These are phyloP conservation scores for Pythium rhizo-oryzae DNA, from an alignment of 352 stramenopile species.

Conservation along the genomic window DNA sequence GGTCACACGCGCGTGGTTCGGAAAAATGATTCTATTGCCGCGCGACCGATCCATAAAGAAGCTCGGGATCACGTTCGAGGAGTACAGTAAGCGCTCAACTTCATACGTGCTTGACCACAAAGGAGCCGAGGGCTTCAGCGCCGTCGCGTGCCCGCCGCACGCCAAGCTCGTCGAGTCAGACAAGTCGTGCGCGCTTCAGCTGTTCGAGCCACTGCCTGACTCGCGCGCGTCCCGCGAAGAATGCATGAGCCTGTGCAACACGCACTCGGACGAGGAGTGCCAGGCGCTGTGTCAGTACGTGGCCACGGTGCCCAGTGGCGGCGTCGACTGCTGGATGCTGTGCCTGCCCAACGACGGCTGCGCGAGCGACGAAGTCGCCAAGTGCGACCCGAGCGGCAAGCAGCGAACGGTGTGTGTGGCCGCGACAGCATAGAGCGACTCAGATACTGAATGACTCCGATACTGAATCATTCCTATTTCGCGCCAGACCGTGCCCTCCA, in stretches of 20 bases:
- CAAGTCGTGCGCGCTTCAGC: slow-evolving; percentile 24
- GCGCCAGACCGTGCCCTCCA: too few species aligned
- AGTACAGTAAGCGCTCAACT: slow-evolving; percentile 26
- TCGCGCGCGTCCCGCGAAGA: slow-evolving; percentile 18
- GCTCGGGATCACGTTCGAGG: slow-evolving; percentile 26
- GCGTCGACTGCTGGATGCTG: slow-evolving; percentile 36
- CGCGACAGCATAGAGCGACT: not conserved
- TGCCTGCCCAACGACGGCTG: slow-evolving; percentile 26
- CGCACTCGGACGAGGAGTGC: slow-evolving; percentile 24
- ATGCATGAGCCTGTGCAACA: slow-evolving; percentile 34
- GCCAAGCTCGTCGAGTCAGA: slow-evolving; percentile 26
- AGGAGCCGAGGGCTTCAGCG: slow-evolving; percentile 19
- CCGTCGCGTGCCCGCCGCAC: slow-evolving; percentile 26
- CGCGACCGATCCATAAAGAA: slow-evolving; percentile 25
- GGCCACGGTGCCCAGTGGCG: slow-evolving; percentile 18
- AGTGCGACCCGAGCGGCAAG: slow-evolving; percentile 24
- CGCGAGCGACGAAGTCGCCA: slow-evolving; percentile 4
- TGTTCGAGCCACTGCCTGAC: slow-evolving; percentile 20
- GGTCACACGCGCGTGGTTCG: slow-evolving; percentile 23
- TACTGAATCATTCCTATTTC: too few species aligned
- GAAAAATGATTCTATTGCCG: slow-evolving; percentile 32
- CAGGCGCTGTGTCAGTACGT: slow-evolving; percentile 22
- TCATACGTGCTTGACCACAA: slow-evolving; percentile 19
- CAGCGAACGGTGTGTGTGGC: slow-evolving; percentile 12
- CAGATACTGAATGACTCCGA: too few species aligned